Percentiles rank a stretch among this genome's conserved stretches.
These are phyloP conservation scores for Globisporangium perplexum DNA, from an alignment of 352 stramenopile species.

Conservation along the genomic window DNA sequence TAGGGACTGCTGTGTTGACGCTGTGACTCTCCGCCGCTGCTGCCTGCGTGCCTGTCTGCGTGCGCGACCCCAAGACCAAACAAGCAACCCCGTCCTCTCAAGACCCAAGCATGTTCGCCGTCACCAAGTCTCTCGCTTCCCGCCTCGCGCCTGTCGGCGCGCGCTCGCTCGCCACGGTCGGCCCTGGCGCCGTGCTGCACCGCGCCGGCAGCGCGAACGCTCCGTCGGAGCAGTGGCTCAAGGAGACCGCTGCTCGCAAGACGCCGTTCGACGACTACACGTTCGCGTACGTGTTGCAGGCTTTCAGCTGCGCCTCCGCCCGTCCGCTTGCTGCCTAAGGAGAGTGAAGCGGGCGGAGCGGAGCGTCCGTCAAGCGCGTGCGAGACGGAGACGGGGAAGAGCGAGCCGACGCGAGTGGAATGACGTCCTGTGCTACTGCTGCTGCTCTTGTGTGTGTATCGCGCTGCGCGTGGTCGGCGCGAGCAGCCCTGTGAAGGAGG, in stretches of 20 bases:
- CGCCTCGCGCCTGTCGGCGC: conserved; percentile 11
- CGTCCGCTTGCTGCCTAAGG: too few species aligned
- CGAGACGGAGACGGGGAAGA: neutral
- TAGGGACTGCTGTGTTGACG: conserved; percentile 56
- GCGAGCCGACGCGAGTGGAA: neutral
- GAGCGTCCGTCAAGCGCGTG: neutral
- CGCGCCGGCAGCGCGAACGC: conserved; percentile 33
- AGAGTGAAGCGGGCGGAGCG: neutral
- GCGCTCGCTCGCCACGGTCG: conserved; percentile 43
- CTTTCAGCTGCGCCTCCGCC: neutral
- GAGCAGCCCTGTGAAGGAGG: conserved; percentile 51
- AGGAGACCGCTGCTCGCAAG: conserved; percentile 31
- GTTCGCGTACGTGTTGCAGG: conserved; percentile 37
- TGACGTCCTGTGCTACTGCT: conserved; percentile 5
- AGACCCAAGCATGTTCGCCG: conserved; percentile 31
- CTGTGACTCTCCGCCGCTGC: conserved; percentile 15
- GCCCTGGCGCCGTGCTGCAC: conserved; percentile 34
- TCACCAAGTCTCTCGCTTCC: conserved; percentile 29
- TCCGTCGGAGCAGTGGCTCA: conserved; percentile 42
- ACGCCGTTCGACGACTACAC: conserved; percentile 53
- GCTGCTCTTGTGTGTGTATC: conserved; percentile 7
- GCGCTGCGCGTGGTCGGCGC: neutral
- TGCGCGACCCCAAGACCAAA: neutral
- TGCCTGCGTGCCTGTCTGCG: conserved; percentile 2
- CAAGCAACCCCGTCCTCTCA: neutral